Evolutionary conservation across 441 rosid genomes (phyloP).

Genomic region (Viola pubescens): DNA sequence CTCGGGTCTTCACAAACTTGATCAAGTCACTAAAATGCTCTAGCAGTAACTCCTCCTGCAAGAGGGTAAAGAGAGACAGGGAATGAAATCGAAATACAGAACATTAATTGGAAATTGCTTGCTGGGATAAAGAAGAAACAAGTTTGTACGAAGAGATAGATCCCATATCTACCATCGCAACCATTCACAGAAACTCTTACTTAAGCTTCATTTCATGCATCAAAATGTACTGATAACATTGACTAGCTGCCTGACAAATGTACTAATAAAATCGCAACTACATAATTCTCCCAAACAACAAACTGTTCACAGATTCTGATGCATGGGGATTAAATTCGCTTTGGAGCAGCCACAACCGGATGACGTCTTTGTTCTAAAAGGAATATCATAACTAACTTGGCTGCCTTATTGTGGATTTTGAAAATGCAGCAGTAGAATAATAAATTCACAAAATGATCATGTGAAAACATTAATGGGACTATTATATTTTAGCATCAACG

Average conservation of each 20-base stretch:
- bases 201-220: too few relatives aligned
- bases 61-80: not conserved
- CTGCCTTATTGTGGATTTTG: not conserved
- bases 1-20: constrained; percentile 83
- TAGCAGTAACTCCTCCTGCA: constrained; percentile 84
- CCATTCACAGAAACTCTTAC: too few relatives aligned
- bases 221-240: too few relatives aligned
- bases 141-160: not conserved
- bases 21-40: constrained; percentile 93
- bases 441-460: not conserved
- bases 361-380: not conserved
- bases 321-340: too few relatives aligned
- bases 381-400: not conserved
- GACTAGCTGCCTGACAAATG: too few relatives aligned
- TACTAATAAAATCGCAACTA: too few relatives aligned
- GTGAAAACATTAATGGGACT: not conserved
- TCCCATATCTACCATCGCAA: not conserved
- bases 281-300: too few relatives aligned
- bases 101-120: not conserved
- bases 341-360: too few relatives aligned
- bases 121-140: not conserved
- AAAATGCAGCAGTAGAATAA: not conserved
- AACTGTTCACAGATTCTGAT: too few relatives aligned
- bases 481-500: too few relatives aligned
- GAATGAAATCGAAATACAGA: not conserved